phyloP scores from a whole-genome alignment of 176 grass and related monocot species.

The Puccinellia tenuiflora region DNA sequence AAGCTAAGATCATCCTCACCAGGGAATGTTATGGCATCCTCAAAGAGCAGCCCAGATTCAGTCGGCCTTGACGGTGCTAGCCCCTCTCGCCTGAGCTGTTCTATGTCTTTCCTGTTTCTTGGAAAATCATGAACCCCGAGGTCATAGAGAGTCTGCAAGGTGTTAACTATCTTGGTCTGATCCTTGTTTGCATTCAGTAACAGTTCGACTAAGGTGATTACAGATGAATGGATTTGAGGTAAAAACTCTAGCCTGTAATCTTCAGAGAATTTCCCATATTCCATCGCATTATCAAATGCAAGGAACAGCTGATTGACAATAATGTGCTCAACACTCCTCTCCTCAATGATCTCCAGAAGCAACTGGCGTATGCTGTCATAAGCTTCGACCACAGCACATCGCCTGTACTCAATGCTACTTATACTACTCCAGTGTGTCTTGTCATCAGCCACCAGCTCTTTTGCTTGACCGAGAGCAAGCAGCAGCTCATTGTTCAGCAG shows the following conservation, averaged over 20 bases:
- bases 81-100: conserved; percentile 46
- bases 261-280: conserved; percentile 39
- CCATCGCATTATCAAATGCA: conserved; percentile 50
- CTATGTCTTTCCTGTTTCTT: conserved; percentile 42
- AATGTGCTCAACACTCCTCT: conserved; percentile 46
- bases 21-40: conserved; percentile 58
- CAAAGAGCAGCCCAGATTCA: conserved; percentile 63
- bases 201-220: conserved; percentile 63
- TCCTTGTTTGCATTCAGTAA: conserved; percentile 61
- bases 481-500: conserved; percentile 85
- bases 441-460: conserved; percentile 65
- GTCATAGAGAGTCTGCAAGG: conserved; percentile 83
- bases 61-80: conserved; percentile 35
- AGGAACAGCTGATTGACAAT: conserved; percentile 65
- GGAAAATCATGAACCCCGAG: conserved; percentile 78
- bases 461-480: conserved; percentile 78
- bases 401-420: conserved; percentile 69
- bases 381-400: conserved; percentile 83
- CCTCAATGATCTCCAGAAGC: conserved; percentile 61
- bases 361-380: conserved; percentile 76
- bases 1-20: conserved; percentile 47
- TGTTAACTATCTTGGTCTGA: conserved; percentile 72
- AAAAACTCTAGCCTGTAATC: conserved; percentile 54
- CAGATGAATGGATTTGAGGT: conserved; percentile 56
- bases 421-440: conserved; percentile 60